Base-by-base conservation (phyloP, 2,329 filamentous ascomycete species). In the Mycosphaerella sp. region DNA sequence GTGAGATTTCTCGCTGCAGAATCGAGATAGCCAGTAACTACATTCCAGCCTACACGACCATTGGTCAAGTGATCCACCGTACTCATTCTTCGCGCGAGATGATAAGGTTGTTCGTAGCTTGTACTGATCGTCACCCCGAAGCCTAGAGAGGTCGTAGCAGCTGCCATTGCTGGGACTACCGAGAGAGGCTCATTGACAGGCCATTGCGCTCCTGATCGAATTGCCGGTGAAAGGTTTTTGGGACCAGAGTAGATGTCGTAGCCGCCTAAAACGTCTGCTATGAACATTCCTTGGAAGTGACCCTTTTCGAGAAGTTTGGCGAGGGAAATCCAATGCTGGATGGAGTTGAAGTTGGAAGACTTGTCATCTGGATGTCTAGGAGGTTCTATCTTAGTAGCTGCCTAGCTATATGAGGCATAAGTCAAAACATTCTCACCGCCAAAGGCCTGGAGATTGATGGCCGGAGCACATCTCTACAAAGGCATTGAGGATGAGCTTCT, bases 211-310 rank as follows among this genome's bases (percentile, higher is more conserved):
- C 81, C 84, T 0, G 80, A 79, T 0, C 74, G 65, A 43, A 85
- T 76, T 0, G 81, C 79, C 0, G 82, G 77, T 2, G 77, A 75
- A 2, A 86, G 71, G 53, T 79, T 82, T 3, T 72, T 67, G 0
- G 79, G 79, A 0, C 81, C 77, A 53, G 80, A 80, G 67, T 85
- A 87, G 4, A 86, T 81, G 69, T 87, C 83, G 62, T 86, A 86
- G 5, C 80, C 80, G 34, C 64, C 81, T 67, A 86, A 72, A 0
- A 84, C 80, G 62, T 85, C 82, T 0, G 82, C 82, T 46, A 85
- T 81, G 65, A 85, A 85, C 32, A 85, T 81, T 9, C 79, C 80
- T 48, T 84, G 80, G 57, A 85, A 83, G 47, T 82, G 81, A 27
- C 78, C 81, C 0, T 73, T 70, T 56, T 85, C 81, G 0, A 84